Percentiles rank a stretch among this genome's conserved stretches.
These are phyloP conservation scores for Daldinia loculata DNA, from an alignment of 495 filamentous ascomycete genomes.

Conservation along the genomic window DNA sequence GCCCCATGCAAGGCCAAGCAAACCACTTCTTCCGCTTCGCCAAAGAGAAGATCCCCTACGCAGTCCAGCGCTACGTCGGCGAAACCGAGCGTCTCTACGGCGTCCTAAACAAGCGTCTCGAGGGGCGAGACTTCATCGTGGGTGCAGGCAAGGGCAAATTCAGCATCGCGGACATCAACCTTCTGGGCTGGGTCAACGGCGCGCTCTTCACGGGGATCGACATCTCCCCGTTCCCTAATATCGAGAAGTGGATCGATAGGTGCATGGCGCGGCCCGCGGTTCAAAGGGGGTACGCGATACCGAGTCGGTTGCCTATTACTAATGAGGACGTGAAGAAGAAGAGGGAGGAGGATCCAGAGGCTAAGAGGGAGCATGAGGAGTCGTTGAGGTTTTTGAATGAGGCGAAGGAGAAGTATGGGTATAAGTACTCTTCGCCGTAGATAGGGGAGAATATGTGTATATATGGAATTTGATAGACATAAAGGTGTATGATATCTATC, in stretches of 20 bases:
- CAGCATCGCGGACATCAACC: constrained; percentile 81
- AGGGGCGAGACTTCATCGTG: constrained; percentile 66
- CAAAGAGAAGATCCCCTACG: constrained; percentile 80
- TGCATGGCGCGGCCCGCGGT: constrained; percentile 69
- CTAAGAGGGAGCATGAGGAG: constrained; percentile 38
- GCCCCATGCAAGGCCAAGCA: constrained; percentile 88
- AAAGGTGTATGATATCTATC: no score
- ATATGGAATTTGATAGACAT: not conserved
- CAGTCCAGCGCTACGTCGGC: constrained; percentile 76
- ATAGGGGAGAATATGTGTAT: not conserved
- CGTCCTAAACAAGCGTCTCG: constrained; percentile 75
- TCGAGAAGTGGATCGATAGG: constrained; percentile 69
- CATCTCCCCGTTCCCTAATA: constrained; percentile 72
- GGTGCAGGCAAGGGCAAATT: constrained; percentile 67
- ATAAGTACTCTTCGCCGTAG: constrained; percentile 51
- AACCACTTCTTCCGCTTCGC: constrained; percentile 85
- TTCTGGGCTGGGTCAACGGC: constrained; percentile 68
- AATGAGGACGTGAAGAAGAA: constrained; percentile 22
- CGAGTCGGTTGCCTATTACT: constrained; percentile 40
- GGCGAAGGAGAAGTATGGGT: constrained; percentile 51
- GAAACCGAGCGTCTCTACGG: constrained; percentile 82
- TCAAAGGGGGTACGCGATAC: constrained; percentile 76
- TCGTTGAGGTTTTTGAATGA: constrained; percentile 35
- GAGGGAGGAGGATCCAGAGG: constrained; percentile 38
- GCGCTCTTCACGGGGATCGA: constrained; percentile 68